These are phyloP conservation scores for Claviceps cyperi DNA, from an alignment of 2,329 filamentous ascomycete genomes.

Conservation along the genomic window DNA sequence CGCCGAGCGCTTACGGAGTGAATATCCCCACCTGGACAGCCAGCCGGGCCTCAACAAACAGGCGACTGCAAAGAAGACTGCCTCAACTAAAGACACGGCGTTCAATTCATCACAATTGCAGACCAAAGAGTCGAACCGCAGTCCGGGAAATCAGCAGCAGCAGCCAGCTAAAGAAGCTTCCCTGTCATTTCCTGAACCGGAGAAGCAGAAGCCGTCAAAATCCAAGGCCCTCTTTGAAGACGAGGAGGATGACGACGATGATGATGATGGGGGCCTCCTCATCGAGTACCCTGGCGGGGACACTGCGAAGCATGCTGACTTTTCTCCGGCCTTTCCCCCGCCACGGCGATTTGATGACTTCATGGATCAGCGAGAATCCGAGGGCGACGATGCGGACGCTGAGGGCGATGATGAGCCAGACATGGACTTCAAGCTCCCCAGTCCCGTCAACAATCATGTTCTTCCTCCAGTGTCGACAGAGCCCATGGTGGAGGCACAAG, in stretches of 20 bases:
- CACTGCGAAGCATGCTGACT: slow-evolving; percentile 23
- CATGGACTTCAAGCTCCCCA: slow-evolving; percentile 37
- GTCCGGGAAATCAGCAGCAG: slow-evolving; percentile 21
- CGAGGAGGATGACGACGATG: slow-evolving; percentile 39
- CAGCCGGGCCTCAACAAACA: slow-evolving; percentile 13
- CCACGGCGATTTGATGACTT: slow-evolving; percentile 40
- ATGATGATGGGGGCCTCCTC: slow-evolving; percentile 41
- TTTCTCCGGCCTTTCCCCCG: slow-evolving; percentile 34
- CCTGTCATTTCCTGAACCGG: slow-evolving; percentile 19
- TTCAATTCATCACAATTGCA: slow-evolving; percentile 4
- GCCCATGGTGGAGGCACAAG: slow-evolving; percentile 10
- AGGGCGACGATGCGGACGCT: slow-evolving; percentile 29
- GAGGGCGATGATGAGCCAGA: slow-evolving; percentile 35
- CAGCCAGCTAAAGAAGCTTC: slow-evolving; percentile 22
- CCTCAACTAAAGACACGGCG: slow-evolving; percentile 10
- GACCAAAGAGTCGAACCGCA: slow-evolving; percentile 12
- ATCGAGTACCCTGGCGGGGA: slow-evolving; percentile 46
- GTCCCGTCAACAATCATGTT: slow-evolving; percentile 33
- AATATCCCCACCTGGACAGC: slow-evolving; percentile 50
- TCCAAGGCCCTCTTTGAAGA: slow-evolving; percentile 19
- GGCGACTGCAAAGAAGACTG: slow-evolving; percentile 12
- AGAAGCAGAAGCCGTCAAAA: slow-evolving; percentile 19
- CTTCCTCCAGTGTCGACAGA: slow-evolving; percentile 8
- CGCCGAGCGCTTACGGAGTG: slow-evolving; percentile 45
- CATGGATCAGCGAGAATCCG: slow-evolving; percentile 29